Evolutionary conservation across 192 early-diverging fungal species (phyloP), one percentile per base, ranked within the genome.

Genomic region (Chytriomyces confervae): DNA sequence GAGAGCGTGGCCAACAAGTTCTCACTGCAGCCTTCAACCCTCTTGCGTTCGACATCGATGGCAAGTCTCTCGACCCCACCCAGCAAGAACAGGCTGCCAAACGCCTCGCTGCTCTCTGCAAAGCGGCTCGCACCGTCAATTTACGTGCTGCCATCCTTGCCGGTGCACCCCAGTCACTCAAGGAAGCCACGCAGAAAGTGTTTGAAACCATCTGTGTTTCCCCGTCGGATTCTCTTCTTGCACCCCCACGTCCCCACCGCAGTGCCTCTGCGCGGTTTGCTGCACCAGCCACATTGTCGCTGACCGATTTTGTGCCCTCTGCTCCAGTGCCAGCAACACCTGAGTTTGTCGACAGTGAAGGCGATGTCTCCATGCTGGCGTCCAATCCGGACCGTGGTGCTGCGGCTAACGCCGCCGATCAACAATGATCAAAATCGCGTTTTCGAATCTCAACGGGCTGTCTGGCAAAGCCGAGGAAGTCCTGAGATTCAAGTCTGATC

Each of bases 391-490:
- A 36, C 2, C 29, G 0, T 36, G 29, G 29, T 36, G 0, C 29
- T 36, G 29, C 29, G 29, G 29, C 29, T 36, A 2, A 36, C 2
- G 29, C 29, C 29, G 29, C 29, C 29, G 29, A 36, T 2, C 29
- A 36, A 36, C 1, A 36, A 36, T 36, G 29, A 36, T 36, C 29
- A 36, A 36, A n/a, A 65, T 27, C 13, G 29, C 11, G 1, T 65
- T 65, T 29, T 11, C 63, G 27, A 65, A 65, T 65, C 63, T 65
- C 29, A 65, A 27, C 29, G 27, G 63, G 29, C 63, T 65, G 13
- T n/a, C 63, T 29, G 63, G 63, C 63, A 65, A 65, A 27, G 29
- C 63, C 3, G 63, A 65, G 4, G 63, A 65, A 65, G 63, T 65
- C 63, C 63, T 65, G 29, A 65, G 63, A 27, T 65, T 65, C 63